These are phyloP conservation scores for Tylopilus plumbeoviolaceoides DNA, from an alignment of 768 basidiomycete genomes.

Conservation along the genomic window DNA sequence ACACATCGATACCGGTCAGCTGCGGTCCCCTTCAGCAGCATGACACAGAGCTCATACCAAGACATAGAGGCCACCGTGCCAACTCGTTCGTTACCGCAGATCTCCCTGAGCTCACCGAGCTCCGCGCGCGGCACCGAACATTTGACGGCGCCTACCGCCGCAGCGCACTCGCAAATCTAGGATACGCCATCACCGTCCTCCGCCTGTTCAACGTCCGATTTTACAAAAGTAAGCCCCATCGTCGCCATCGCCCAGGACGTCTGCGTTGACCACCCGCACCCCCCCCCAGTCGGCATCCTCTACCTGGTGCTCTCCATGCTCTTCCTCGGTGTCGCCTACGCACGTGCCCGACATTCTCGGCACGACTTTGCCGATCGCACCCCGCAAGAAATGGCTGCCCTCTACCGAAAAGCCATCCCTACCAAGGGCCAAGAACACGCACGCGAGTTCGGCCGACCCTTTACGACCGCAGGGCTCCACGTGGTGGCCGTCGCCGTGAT, in stretches of 20 bases:
- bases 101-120: conserved; percentile 60
- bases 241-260: not conserved
- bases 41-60: too few species aligned
- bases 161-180: conserved; percentile 68
- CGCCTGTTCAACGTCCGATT: conserved; percentile 77
- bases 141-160: conserved; percentile 81
- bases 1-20: conserved; percentile 27
- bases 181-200: conserved; percentile 69
- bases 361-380: conserved; percentile 74
- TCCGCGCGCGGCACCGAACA: conserved; percentile 77
- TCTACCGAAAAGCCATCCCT: conserved; percentile 38
- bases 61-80: conserved; percentile 36
- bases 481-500: conserved; percentile 52
- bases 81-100: conserved; percentile 52
- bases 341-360: conserved; percentile 60
- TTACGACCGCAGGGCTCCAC: conserved; percentile 77
- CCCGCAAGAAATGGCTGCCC: conserved; percentile 29
- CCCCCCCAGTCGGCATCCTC: conserved; percentile 48
- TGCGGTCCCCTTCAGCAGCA: too few species aligned
- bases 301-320: conserved; percentile 60
- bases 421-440: conserved; percentile 59
- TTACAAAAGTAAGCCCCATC: conserved; percentile 52
- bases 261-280: not conserved
- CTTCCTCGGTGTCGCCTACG: conserved; percentile 53
- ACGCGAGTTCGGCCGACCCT: conserved; percentile 71